Evolutionary conservation across 176 grass and related monocot species (phyloP), one percentile per base, ranked within the genome.

Genomic region (Oryza glumipatula): DNA sequence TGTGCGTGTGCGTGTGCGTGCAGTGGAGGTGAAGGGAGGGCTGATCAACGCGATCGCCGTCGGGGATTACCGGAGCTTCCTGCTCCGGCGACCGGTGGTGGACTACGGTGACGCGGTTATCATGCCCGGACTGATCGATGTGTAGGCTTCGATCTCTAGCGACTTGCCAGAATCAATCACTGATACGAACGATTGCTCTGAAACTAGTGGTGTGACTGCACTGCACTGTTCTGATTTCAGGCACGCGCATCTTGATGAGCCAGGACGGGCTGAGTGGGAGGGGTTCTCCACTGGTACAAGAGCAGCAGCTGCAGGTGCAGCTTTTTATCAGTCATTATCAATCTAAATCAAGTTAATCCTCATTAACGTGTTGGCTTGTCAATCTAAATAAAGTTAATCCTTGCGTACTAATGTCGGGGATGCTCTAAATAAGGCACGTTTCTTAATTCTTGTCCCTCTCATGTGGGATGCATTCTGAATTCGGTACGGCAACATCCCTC

Each of bases 101-200:
- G 89, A 98, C 80, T 98, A 92, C 74, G 93, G 91, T 16, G 89
- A 95, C 65, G 96, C 93, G 2, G 91, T 98, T 49, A 80, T 98
- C 60, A 98, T 98, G 96, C 96, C 96, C 14, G 96, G 96, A 7
- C 85, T 98, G 73, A 95, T 98, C 83, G 96, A 98, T 85, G 93
- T 94, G 96, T 98, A 94, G 66, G 87, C 23, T 22, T 61, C 56
- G 56, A 22, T 22, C 14, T 66, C 9, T 19, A 2, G 3, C 7
- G 22, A 22, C 21, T 32, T 61, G 6, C 21, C 65, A 15, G 10
- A 4, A 11, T 66, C 23, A 4, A 11, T 66, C 23, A 33, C 16
- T 70, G 22, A 63, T 10, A 63, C 14, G 26, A 30, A 63, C 14
- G 47, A 46, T n/a, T 83, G 7, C 26, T 82, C 80, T 79, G 35